Percentiles rank a stretch among this genome's conserved stretches.
phyloP scores from a whole-genome alignment of 495 filamentous ascomycete genomes.

The Aspergillus kassunensis region DNA sequence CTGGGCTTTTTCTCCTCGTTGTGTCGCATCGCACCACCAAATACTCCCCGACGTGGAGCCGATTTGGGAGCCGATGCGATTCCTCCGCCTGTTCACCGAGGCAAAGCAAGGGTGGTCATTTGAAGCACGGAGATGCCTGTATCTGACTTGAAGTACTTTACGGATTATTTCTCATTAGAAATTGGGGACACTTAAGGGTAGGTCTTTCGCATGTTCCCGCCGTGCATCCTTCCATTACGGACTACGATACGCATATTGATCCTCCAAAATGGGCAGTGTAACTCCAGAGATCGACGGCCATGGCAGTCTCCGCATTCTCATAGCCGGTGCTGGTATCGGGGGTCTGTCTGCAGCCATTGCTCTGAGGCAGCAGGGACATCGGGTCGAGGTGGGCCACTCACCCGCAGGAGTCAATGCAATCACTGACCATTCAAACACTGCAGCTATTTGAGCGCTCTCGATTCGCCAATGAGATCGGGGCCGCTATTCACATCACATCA shows the following conservation, averaged over 20 bases:
- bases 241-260: not conserved
- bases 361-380: constrained; percentile 50
- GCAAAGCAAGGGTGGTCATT: too few species aligned
- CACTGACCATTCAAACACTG: not conserved
- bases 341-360: constrained; percentile 52
- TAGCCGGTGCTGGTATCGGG: constrained; percentile 57
- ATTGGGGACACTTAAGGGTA: not conserved
- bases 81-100: constrained; percentile 1
- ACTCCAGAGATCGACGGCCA: not conserved
- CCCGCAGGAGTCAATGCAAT: not conserved
- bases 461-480: constrained; percentile 52
- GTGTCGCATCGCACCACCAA: not conserved
- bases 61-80: constrained; percentile 21
- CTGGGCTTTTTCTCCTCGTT: constrained; percentile 4
- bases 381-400: constrained; percentile 37
- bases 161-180: not conserved
- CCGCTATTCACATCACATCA: constrained; percentile 52
- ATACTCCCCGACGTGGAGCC: constrained; percentile 29
- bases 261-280: constrained; percentile 7
- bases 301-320: constrained; percentile 34
- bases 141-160: not conserved
- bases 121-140: not conserved
- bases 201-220: not conserved
- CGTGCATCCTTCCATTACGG: not conserved
- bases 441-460: constrained; percentile 53